These are phyloP conservation scores for Trichophyton schoenleinii DNA, from an alignment of 2,329 filamentous ascomycete species.

Conservation along the genomic window DNA sequence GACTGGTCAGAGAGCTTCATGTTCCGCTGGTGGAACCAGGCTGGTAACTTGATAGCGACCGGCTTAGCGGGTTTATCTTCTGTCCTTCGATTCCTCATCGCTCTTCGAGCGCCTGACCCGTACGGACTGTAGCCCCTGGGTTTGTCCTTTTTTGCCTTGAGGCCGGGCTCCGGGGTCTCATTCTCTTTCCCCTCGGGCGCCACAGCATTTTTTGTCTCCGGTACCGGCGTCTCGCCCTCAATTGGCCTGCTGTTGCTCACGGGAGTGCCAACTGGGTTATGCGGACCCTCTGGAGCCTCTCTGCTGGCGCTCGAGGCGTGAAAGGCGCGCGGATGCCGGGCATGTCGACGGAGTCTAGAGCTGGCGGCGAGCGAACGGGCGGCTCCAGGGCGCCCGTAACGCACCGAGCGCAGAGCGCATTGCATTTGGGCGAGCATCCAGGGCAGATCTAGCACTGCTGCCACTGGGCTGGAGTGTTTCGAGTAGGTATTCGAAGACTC, in stretches of 20 bases:
- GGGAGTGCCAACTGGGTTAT: background rate
- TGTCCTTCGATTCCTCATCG: conserved; percentile 22
- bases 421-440: conserved; percentile 26
- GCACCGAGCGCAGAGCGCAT: conserved; percentile 23
- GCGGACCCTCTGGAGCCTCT: background rate
- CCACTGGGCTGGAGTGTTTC: conserved; percentile 9
- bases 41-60: conserved; percentile 21
- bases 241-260: background rate
- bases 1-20: conserved; percentile 18
- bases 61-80: conserved; percentile 13
- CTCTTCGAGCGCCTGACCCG: conserved; percentile 29
- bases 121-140: conserved; percentile 24
- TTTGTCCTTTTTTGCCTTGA: conserved; percentile 7
- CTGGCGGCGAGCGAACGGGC: background rate
- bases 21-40: conserved; percentile 30
- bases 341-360: background rate
- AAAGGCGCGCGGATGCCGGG: background rate
- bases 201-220: background rate
- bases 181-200: background rate
- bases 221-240: background rate
- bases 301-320: background rate
- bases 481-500: background rate
- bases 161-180: background rate
- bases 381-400: conserved; percentile 10
- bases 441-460: conserved; percentile 11